Evolutionary conservation across 2,329 filamentous ascomycete species (phyloP), one percentile per base, ranked within the genome.

Genomic region (Xylariaceae sp.): DNA sequence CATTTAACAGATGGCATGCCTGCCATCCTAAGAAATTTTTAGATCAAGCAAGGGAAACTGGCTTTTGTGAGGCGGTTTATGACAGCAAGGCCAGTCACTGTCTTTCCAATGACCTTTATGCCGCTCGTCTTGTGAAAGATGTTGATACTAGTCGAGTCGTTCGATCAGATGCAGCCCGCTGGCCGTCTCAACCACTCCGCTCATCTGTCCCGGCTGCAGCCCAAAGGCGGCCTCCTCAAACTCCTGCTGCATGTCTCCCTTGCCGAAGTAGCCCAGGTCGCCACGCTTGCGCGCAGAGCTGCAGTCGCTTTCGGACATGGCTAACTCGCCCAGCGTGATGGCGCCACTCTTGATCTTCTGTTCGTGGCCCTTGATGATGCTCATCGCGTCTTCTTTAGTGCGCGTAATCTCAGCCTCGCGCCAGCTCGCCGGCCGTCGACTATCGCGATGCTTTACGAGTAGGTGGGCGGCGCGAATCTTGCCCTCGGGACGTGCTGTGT

Each of bases 181-280:
- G 43, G 92, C 92, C 32, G 94, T 97, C 74, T 96, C 89, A 10
- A 97, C 88, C 30, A 97, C 81, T 40, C 82, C 80, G 74, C 92
- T 97, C 68, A 97, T 85, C 74, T 97, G 84, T 27, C 92, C 92
- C 2, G 88, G 87, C 73, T 92, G 83, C 50, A 99, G 80, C n/a
- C 83, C 87, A 75, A 99, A 99, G 1, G 94, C 89, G 4, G 92
- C 92, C 51, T 97, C 91, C 76, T 99, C 94, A 69, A 99, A 99
- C 75, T 97, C 93, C 78, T 92, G 93, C 73, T 99, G 94, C 94
- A 99, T 99, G 68, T 97, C 93, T 23, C 92, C 91, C 66, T 83
- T 86, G 50, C 91, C 92, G 73, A 99, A 99, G 74, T 92, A 96
- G 16, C 94, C 94, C 77, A 99, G 77, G 71, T 99, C 94, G 52